Conservation (phyloP, 805 yeast species). For the Phaffomyces thermotolerans region DNA sequence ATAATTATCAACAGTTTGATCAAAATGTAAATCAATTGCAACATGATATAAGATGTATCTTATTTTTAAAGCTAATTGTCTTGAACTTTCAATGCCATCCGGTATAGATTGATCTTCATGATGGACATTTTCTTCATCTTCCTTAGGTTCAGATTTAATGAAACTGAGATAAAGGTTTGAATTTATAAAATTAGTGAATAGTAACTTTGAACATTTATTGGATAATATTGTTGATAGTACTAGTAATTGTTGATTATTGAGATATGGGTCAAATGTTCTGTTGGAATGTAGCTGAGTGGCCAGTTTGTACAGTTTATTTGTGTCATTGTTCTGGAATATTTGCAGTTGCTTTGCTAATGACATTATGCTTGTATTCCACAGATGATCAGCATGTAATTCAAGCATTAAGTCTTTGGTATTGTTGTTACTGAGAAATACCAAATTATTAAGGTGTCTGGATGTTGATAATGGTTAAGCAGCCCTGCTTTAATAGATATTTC, state of each 20-base stretch:
- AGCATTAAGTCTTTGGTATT: background rate
- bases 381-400: no score
- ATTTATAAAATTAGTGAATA: constrained; percentile 40
- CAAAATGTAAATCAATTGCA: constrained; percentile 45
- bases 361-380: background rate
- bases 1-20: constrained; percentile 12
- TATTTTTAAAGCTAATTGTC: constrained; percentile 55
- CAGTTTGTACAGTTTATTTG: constrained; percentile 16
- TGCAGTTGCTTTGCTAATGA: constrained; percentile 9
- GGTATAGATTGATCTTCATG: constrained; percentile 31
- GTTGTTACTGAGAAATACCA: background rate
- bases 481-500: no score
- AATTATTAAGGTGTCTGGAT: background rate
- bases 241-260: constrained; percentile 50
- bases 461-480: no score
- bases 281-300: constrained; percentile 22
- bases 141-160: constrained; percentile 26
- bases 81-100: constrained; percentile 38
- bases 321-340: constrained; percentile 23
- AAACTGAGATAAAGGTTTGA: constrained; percentile 25
- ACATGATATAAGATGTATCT: constrained; percentile 68
- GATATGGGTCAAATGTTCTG: constrained; percentile 39
- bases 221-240: constrained; percentile 40
- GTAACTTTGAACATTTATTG: constrained; percentile 16
- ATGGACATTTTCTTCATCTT: constrained; percentile 10